Base-by-base conservation (phyloP, 2,329 filamentous ascomycete genomes). In the Sporothrix humicola region DNA sequence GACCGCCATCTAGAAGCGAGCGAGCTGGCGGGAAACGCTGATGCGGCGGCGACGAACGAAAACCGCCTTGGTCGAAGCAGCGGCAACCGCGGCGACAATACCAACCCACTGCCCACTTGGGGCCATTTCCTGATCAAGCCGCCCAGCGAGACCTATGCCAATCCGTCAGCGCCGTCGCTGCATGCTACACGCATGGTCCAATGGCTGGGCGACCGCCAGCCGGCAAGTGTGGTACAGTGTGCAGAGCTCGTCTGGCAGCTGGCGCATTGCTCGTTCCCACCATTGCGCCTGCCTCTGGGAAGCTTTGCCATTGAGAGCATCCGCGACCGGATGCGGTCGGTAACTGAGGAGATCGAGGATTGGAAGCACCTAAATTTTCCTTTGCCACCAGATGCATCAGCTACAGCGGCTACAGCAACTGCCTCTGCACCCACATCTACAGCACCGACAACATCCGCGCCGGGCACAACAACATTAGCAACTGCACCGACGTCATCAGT, bases 251-350 rank as follows among this genome's bases (percentile, higher is more conserved):
- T 97, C 7, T 98, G 96, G 96, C 91, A 98, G 84, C 84, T 98
- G 59, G 96, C 92, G 0, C 96, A 98, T 84, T 98, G 95, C 83
- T 92, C 90, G n/a, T 98, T 94, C 80, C 96, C 96, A 69, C 96
- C 96, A 0, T 81, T 98, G 76, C 85, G 96, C 48, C 83, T 99
- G 74, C 84, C 98, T n/a, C 82, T 98, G 31, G 96, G 96, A 0
- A 97, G 91, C 76, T 98, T 97, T 83, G 95, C 96, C 1, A 95
- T 98, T 52, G 95, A 99, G 81, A 98, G 95, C 81, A 97, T 98
- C 69, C 87, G 96, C 17, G 96, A 99, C 83, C 87, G 95, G 23
- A 83, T 98, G 79, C 89, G 94, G 77, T 95, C 92, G 75, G 93
- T 98, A 56, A 98, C 95, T 13, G 96, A 98, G 82, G 96, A 99